A percentile compares a stretch with the other conserved stretches of the same genome.
phyloP scores from a whole-genome alignment of 345 rosid genomes.

The Passiflora organensis region DNA sequence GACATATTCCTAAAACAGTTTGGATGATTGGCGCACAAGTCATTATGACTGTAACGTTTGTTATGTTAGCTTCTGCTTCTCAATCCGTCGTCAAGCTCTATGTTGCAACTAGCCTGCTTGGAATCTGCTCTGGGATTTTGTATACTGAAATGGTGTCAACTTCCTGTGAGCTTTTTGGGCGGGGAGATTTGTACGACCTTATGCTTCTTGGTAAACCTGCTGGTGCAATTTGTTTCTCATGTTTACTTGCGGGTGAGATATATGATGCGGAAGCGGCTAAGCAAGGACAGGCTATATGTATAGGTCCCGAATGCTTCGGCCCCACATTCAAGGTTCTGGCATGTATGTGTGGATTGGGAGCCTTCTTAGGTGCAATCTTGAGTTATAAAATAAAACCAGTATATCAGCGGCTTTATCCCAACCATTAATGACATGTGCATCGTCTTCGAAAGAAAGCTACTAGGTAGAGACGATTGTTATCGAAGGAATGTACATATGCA shows the following conservation, averaged over 20 bases:
- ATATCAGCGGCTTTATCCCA: constrained; percentile 73
- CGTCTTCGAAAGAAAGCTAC: too few relatives aligned
- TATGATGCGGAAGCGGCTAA: constrained; percentile 87
- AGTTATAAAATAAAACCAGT: constrained; percentile 76
- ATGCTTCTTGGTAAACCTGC: constrained; percentile 47
- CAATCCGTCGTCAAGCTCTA: constrained; percentile 52
- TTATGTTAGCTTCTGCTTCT: constrained; percentile 56
- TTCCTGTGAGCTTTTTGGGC: constrained; percentile 47
- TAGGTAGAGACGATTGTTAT: too few relatives aligned
- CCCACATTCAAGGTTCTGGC: constrained; percentile 75
- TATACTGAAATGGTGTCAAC: constrained; percentile 26
- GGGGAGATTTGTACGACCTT: constrained; percentile 71
- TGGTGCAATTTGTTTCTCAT: constrained; percentile 71
- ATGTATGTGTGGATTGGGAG: constrained; percentile 61
- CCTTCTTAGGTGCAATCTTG: constrained; percentile 54
- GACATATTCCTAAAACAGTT: constrained; percentile 66
- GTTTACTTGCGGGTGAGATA: constrained; percentile 61
- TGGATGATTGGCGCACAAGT: constrained; percentile 67
- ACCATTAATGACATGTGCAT: constrained; percentile 22
- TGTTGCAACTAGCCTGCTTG: constrained; percentile 61
- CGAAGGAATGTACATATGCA: too few relatives aligned
- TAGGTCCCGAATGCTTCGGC: constrained; percentile 78
- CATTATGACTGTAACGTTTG: constrained; percentile 52
- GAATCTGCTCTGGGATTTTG: constrained; percentile 69
- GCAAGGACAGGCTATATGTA: constrained; percentile 68